These are phyloP conservation scores for Starmerella geochares DNA, from an alignment of 805 yeast genomes.

Conservation along the genomic window DNA sequence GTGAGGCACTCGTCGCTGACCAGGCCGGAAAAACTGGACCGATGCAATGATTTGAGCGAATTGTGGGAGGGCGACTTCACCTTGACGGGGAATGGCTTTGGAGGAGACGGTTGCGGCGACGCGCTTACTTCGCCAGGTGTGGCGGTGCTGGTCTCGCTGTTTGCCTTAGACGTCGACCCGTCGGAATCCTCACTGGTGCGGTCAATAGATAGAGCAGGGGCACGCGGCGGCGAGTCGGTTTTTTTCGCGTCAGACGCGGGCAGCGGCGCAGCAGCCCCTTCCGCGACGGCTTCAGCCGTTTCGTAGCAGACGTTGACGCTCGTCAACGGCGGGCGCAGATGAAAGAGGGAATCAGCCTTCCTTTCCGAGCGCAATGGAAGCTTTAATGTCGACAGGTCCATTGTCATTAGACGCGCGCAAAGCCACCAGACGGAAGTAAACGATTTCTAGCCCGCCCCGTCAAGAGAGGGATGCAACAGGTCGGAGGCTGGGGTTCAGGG, in stretches of 20 bases:
- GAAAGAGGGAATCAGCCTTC: constrained; percentile 9
- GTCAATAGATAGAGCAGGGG: neutral
- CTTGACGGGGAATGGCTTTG: constrained; percentile 5
- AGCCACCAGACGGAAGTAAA: neutral
- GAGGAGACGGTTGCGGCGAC: neutral
- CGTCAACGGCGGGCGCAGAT: constrained; percentile 17
- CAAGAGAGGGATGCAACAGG: constrained; percentile 1
- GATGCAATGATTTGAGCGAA: neutral
- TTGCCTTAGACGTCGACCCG: neutral
- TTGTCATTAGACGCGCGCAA: neutral
- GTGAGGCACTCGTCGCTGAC: constrained; percentile 18
- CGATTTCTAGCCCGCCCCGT: neutral
- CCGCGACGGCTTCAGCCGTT: constrained; percentile 15
- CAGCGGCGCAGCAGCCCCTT: neutral
- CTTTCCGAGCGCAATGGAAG: constrained; percentile 20
- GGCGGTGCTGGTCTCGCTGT: neutral
- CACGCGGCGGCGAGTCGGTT: neutral
- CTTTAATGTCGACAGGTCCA: constrained; percentile 21
- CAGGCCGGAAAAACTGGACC: constrained; percentile 20
- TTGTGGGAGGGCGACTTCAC: constrained; percentile 1
- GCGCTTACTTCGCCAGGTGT: neutral
- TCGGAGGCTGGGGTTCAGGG: constrained; percentile 8
- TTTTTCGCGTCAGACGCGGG: neutral
- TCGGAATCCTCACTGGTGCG: constrained; percentile 6
- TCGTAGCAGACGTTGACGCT: constrained; percentile 24